Evolutionary conservation across 257 asterid genomes (phyloP), one percentile per base, ranked within the genome.

Genomic region (Solanum raphanifolium): DNA sequence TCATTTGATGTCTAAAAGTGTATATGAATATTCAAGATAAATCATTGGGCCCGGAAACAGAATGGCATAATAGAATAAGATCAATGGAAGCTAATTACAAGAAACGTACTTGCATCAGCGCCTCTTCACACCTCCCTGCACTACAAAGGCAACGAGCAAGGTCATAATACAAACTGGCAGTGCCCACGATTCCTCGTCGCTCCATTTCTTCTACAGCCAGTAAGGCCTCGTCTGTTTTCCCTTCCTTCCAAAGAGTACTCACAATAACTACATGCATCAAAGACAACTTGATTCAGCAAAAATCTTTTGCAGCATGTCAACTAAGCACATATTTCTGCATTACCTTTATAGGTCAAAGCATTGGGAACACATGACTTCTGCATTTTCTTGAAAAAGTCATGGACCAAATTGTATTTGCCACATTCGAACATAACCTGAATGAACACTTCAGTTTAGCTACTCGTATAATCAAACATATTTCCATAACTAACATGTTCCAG

Each of bases 81-180:
- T 74, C 21, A 62, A 72, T 23, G 69, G 39, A 13, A 35, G 85
- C 52, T 87, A 71, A 32, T 7, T 60, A 87, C 32, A 91, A 84
- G 79, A 87, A 15, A 88, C 88, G 29, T 87, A 95, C 99, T 89
- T 95, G 99, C 90, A 91, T 91, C 73, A 97, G 91, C 29, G 98
- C 99, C 88, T 97, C 99, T 23, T 89, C 91, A 85, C 97, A 93
- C 92, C 97, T 95, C 91, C 97, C 98, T 15, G 98, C 97, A 87
- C 96, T 93, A 89, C 98, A 93, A 91, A 97, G 99, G 93, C 99
- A 95, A 66, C 99, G 97, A 82, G 98, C 98, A 72, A 97, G 95
- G 91, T 97, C 99, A 91, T 97, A 97, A 87, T 97, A 97, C 72
- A 95, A 88, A 92, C 94, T 89, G 60, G 98, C 98, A 87, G 93